Evolutionary conservation across 257 asterid species (phyloP), one percentile per base, ranked within the genome.

Genomic region (Euphrasia confusa): DNA sequence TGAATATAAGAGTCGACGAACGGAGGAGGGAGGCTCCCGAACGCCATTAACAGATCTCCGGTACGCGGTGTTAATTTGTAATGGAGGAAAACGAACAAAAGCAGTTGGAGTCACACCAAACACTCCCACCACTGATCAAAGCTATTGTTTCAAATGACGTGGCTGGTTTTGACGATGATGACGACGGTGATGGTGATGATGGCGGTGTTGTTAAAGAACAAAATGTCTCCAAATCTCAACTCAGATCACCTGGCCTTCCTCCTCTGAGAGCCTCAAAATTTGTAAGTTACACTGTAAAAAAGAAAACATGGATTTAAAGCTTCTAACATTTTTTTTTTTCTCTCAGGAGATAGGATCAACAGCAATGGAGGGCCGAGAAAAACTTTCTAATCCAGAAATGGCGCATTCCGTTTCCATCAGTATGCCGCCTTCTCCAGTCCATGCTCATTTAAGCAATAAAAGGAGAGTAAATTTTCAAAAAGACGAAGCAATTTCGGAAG

Each of bases 341-440:
- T 70, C 44, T 55, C 69, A 84, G 89, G 76, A 66, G 64, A 53
- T 71, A 67, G 88, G 69, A 61, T 60, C 74, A 67, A 18, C 55
- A 45, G 5, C 15, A n/a, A 57, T 61, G 44, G 77, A 64, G 30
- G 48, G 53, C 0, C 60, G 18, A 52, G 62, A 32, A 44, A 70
- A 52, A 33, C 35, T 27, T n/a, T 48, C 69, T 28, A 57, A 8
- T 53, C 37, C 63, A n/a, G 65, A 71, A 50, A 68, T 53, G 60
- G 59, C 33, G 42, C 79, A 68, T 55, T 66, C 86, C 32, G 40
- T 83, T 58, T 89, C 97, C 3, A 80, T 84, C 47, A 84, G 92
- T 70, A 83, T 89, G 85, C 94, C 94, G 10, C 75, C 83, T 37
- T 73, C 97, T 66, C 95, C 95, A 0, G 4, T 61, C 13, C 76